Evolutionary conservation across 139 green algal species (phyloP).

Genomic region (Trebouxia sp.): DNA sequence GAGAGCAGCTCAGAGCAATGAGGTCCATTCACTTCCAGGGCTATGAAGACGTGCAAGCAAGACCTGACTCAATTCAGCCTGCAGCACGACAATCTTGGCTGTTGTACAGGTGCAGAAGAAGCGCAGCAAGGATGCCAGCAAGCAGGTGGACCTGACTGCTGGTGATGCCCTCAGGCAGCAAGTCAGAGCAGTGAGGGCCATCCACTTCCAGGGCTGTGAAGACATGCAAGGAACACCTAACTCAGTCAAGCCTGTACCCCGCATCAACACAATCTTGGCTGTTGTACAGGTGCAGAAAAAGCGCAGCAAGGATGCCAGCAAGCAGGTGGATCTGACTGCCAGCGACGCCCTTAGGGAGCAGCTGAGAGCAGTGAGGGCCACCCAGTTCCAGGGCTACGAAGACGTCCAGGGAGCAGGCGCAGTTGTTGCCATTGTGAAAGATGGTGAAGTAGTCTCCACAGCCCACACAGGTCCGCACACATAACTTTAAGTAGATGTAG

Average conservation of each 20-base stretch:
- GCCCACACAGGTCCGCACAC: conserved; percentile 39
- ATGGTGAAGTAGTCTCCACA: conserved; percentile 51
- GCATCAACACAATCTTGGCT: too few relatives aligned
- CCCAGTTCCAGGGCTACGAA: conserved; percentile 72
- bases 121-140: conserved; percentile 50
- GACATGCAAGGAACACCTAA: too few relatives aligned
- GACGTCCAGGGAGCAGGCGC: conserved; percentile 30
- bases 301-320: conserved; percentile 53
- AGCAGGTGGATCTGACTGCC: conserved; percentile 69
- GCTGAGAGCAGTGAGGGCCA: conserved; percentile 45
- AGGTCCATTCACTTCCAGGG: conserved; percentile 67
- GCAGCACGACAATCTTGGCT: too few relatives aligned
- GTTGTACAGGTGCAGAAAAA: conserved; percentile 80
- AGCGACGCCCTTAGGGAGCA: conserved; percentile 47
- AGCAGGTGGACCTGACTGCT: conserved; percentile 69
- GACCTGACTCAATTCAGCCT: too few relatives aligned
- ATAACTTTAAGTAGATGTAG: too few relatives aligned
- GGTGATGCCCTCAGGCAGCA: conserved; percentile 46
- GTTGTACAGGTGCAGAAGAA: conserved; percentile 79
- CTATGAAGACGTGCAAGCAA: conserved; percentile 52
- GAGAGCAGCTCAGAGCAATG: conserved; percentile 42
- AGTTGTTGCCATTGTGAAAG: conserved; percentile 68
- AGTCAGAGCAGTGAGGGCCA: conserved; percentile 42
- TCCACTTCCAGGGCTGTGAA: conserved; percentile 70
- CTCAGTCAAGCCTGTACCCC: too few relatives aligned